Conservation (phyloP, 108 stramenopile species). For the Cafeteria roenbergensis region DNA sequence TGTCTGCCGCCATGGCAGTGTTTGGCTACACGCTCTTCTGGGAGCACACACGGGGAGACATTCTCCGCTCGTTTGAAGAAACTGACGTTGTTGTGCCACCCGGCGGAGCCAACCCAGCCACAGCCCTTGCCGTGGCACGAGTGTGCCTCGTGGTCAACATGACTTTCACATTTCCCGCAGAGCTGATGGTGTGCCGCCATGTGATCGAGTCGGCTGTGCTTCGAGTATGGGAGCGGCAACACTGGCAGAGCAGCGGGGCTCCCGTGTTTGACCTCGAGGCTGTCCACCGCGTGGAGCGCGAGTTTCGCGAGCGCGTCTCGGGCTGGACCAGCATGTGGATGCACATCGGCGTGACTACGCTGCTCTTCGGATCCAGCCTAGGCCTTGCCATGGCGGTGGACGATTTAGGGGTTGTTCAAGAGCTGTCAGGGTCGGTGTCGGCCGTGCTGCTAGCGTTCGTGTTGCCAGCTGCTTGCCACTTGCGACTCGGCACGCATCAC, state of each 20-base stretch:
- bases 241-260: background rate
- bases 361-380: background rate
- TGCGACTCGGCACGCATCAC: background rate
- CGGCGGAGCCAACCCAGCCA: slow-evolving; percentile 24
- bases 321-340: background rate
- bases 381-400: slow-evolving; percentile 1
- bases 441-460: slow-evolving; percentile 6
- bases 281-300: background rate
- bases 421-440: slow-evolving; percentile 5
- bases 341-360: slow-evolving; percentile 3
- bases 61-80: slow-evolving; percentile 27
- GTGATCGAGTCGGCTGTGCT: slow-evolving; percentile 6
- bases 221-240: background rate
- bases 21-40: slow-evolving; percentile 26
- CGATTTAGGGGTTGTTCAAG: slow-evolving; percentile 7
- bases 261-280: background rate
- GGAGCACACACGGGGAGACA: slow-evolving; percentile 22
- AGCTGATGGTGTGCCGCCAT: slow-evolving; percentile 23
- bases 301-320: background rate
- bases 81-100: slow-evolving; percentile 10
- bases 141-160: background rate
- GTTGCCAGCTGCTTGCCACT: background rate
- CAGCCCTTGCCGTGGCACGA: background rate
- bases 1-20: slow-evolving; percentile 19
- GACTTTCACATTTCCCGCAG: slow-evolving; percentile 13